Evolutionary conservation across 2,329 filamentous ascomycete genomes (phyloP).

Genomic region (Hymenotorrendiella dingleyae): DNA sequence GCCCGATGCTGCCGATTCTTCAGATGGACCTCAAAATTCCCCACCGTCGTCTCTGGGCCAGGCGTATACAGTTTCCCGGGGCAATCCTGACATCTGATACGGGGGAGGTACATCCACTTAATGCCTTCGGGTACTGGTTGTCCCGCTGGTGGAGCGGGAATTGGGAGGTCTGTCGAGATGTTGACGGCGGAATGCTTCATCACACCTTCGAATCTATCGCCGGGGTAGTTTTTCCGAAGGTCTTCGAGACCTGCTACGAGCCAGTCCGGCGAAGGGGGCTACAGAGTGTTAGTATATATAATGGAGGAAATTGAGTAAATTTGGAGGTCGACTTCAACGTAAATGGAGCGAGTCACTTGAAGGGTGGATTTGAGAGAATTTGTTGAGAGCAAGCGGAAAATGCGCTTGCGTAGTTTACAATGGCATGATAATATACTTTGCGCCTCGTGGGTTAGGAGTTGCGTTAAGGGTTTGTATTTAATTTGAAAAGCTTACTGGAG

Average conservation of each 20-base stretch:
- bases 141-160: constrained; percentile 43
- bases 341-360: no score
- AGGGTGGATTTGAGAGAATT: constrained; percentile 3
- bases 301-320: background rate
- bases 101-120: constrained; percentile 77
- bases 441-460: constrained; percentile 12
- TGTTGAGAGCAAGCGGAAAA: no score
- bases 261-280: constrained; percentile 88
- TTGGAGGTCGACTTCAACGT: no score
- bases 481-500: constrained; percentile 49
- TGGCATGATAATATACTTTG: background rate
- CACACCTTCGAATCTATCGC: constrained; percentile 78
- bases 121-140: constrained; percentile 55
- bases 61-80: constrained; percentile 92
- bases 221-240: constrained; percentile 65
- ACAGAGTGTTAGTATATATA: constrained; percentile 19
- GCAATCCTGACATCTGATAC: constrained; percentile 89
- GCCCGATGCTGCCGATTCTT: constrained; percentile 77
- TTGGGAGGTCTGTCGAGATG: constrained; percentile 58
- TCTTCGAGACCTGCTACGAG: constrained; percentile 67
- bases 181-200: constrained; percentile 90
- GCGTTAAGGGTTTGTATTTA: constrained; percentile 27
- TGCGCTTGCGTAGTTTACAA: constrained; percentile 2
- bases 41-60: constrained; percentile 75
- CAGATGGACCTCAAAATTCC: constrained; percentile 89